Evolutionary conservation across 2,329 filamentous ascomycete genomes (phyloP).

Genomic region (Annulohypoxylon truncatum): DNA sequence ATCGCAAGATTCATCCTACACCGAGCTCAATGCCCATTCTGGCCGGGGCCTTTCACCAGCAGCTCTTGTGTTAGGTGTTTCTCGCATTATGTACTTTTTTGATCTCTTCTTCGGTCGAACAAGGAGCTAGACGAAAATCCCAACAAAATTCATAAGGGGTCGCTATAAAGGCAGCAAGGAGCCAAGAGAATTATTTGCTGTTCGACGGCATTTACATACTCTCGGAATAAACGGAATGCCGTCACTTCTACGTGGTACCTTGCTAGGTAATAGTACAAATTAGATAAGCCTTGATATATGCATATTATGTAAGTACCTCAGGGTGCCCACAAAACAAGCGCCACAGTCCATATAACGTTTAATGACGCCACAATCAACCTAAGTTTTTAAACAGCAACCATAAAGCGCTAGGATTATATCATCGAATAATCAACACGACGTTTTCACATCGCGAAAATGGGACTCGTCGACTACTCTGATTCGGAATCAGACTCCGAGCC

Average conservation of each 20-base stretch:
- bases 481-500: constrained; percentile 83
- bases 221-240: background rate
- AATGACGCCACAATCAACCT: constrained; percentile 30
- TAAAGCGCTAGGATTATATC: constrained; percentile 4
- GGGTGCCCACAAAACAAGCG: background rate
- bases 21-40: no score
- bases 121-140: no score
- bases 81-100: no score
- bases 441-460: constrained; percentile 64
- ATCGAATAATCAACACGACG: constrained; percentile 13
- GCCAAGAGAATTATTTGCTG: no score
- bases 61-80: no score
- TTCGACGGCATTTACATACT: background rate
- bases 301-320: background rate
- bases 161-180: no score
- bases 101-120: no score
- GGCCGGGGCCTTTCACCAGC: no score
- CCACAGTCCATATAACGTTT: background rate
- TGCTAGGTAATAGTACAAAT: no score
- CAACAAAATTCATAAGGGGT: no score
- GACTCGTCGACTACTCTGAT: constrained; percentile 85
- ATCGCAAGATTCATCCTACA: no score
- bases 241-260: no score
- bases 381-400: background rate
- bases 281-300: background rate